Percentiles rank a stretch among this genome's conserved stretches.
Conservation (phyloP, 2,329 filamentous ascomycete genomes). For the Calonectria pseudoturangicola region DNA sequence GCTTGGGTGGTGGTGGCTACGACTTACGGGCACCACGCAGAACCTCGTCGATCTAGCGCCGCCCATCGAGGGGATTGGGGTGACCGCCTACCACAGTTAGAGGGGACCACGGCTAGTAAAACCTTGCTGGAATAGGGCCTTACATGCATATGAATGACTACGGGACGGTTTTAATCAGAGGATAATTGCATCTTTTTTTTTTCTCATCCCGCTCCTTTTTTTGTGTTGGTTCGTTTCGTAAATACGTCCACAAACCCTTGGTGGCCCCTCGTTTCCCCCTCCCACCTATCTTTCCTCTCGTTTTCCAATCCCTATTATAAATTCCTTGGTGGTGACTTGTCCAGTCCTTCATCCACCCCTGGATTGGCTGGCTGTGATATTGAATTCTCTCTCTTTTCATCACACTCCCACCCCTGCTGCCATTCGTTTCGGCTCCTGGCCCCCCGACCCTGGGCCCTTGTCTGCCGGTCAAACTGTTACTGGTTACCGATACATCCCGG, state of each 20-base stretch:
- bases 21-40: constrained; percentile 27
- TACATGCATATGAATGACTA: constrained; percentile 23
- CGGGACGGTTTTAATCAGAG: constrained; percentile 15
- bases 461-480: constrained; percentile 43
- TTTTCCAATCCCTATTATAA: constrained; percentile 29
- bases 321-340: constrained; percentile 43
- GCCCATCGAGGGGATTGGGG: constrained; percentile 17
- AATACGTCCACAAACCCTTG: constrained; percentile 4
- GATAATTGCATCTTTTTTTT: constrained; percentile 17
- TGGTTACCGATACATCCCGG: constrained; percentile 34
- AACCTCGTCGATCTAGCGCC: constrained; percentile 32
- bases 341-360: constrained; percentile 42
- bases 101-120: constrained; percentile 25
- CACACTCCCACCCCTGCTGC: constrained; percentile 27
- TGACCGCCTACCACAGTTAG: constrained; percentile 7
- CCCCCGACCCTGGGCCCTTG: constrained; percentile 45
- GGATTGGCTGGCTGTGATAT: constrained; percentile 24
- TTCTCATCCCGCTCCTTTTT: constrained; percentile 19
- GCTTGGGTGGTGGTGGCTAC: constrained; percentile 15
- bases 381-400: constrained; percentile 30
- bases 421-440: constrained; percentile 38
- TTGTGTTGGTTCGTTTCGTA: constrained; percentile 3
- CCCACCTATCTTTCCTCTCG: constrained; percentile 34
- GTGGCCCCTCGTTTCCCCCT: constrained; percentile 37
- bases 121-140: constrained; percentile 27